phyloP scores from a whole-genome alignment of 129 eudicot species.

The Smallanthus sonchifolius region DNA sequence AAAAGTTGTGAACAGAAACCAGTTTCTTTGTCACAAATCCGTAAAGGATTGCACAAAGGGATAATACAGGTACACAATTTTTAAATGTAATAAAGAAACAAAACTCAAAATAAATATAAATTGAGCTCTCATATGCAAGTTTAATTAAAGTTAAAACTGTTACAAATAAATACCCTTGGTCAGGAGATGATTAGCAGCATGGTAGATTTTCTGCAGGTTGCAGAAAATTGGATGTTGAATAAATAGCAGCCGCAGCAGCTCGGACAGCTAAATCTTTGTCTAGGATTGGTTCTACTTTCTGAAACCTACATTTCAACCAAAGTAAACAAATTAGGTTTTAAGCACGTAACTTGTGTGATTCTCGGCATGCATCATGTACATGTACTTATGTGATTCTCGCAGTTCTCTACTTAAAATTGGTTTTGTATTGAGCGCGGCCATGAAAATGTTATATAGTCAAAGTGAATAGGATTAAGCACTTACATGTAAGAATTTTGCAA shows the following conservation, averaged over 20 bases:
- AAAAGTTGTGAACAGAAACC: constrained; percentile 18
- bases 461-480: constrained; percentile 4
- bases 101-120: constrained; percentile 12
- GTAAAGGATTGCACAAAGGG: neutral
- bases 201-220: constrained; percentile 53
- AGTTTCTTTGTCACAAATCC: constrained; percentile 17
- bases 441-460: neutral
- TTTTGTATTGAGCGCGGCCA: neutral
- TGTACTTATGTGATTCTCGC: neutral
- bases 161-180: constrained; percentile 13
- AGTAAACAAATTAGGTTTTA: neutral
- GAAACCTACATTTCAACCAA: constrained; percentile 40
- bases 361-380: neutral
- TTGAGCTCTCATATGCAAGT: constrained; percentile 2
- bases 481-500: constrained; percentile 50
- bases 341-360: neutral
- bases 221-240: constrained; percentile 71
- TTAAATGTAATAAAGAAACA: constrained; percentile 6
- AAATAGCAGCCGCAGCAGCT: constrained; percentile 92
- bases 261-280: constrained; percentile 55
- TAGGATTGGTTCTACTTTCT: constrained; percentile 32
- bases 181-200: constrained; percentile 40
- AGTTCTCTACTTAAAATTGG: neutral
- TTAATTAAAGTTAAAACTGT: constrained; percentile 17
- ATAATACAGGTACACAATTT: neutral